Evolutionary conservation across 208 protist genomes (phyloP), one percentile per base, ranked within the genome.

Genomic region (Leishmania tarentolae): DNA sequence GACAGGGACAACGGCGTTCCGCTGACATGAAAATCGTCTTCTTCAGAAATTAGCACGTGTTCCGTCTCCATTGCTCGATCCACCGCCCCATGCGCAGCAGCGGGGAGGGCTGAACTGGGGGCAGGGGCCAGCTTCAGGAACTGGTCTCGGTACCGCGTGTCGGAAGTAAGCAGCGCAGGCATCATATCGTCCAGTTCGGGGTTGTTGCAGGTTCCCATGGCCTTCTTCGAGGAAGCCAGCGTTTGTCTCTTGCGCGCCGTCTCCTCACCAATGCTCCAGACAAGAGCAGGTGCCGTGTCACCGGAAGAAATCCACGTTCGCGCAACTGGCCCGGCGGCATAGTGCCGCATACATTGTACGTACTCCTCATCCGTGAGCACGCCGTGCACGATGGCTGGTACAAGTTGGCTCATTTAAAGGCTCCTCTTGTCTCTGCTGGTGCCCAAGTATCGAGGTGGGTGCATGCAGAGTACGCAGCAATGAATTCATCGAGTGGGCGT

Each of bases 41-140:
- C 81, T 7, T 88, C 85, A 37, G 81, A 85, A 70, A 83, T 81
- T n/a, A 81, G 71, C 8, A 76, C 61, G 56, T 66, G 76, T 66
- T 61, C 77, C 69, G 44, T 52, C 65, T 65, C 50, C 19, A 28
- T 3, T 52, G 21, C 37, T 28, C 47, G 15, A 31, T 17, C 13
- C 72, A 44, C 7, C 72, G 21, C 52, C 52, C 28, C 47, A 65
- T 44, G n/a, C 35, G 31, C 52, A 61, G 72, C 50, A 65, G 53
- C 37, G 13, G 37, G 3, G 37, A 7, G 44, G 17, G 42, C 68
- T 61, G 53, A 3, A 13, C 21, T 3, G 28, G 21, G 56, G 2
- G 59, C 35, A 24, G 21, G 17, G 37, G 44, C 46, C 74, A 71
- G 68, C 56, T 57, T 50, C 42, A 79, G 37, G 57, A 75, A 78